Conservation (phyloP, 306 rosid species). For the Astragalus membranaceus region DNA sequence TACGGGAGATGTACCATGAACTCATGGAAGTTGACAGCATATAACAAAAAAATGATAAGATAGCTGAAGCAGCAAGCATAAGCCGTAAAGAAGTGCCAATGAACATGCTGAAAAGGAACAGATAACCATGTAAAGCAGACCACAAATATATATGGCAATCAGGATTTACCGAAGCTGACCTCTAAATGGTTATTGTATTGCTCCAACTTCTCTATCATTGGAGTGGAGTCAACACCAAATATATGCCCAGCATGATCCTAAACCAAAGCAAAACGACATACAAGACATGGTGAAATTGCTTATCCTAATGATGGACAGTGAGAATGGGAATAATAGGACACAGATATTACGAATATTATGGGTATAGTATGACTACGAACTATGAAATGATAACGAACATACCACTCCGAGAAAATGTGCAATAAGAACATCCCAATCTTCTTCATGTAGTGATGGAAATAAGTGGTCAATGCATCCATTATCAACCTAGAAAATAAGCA, state of each 20-base stretch:
- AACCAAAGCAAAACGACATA: constrained; percentile 17
- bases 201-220: constrained; percentile 86
- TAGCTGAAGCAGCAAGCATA: background rate
- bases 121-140: background rate
- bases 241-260: constrained; percentile 99
- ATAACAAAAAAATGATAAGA: background rate
- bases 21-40: background rate
- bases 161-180: constrained; percentile 35
- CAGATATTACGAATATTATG: background rate
- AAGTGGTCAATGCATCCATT: constrained; percentile 91
- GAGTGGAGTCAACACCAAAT: constrained; percentile 87
- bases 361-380: background rate
- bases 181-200: constrained; percentile 73
- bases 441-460: constrained; percentile 70
- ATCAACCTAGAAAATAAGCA: constrained; percentile 62
- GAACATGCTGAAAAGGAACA: background rate
- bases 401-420: constrained; percentile 99
- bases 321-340: constrained; percentile 8
- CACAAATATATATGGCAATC: background rate
- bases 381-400: constrained; percentile 17
- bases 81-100: constrained; percentile 7
- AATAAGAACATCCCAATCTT: constrained; percentile 94
- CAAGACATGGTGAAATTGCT: constrained; percentile 1
- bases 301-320: background rate
- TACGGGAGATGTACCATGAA: constrained; percentile 7